A percentile compares a stretch with the other conserved stretches of the same genome.
phyloP scores from a whole-genome alignment of 73 alveolate species.

The Durusdinium trenchii region DNA sequence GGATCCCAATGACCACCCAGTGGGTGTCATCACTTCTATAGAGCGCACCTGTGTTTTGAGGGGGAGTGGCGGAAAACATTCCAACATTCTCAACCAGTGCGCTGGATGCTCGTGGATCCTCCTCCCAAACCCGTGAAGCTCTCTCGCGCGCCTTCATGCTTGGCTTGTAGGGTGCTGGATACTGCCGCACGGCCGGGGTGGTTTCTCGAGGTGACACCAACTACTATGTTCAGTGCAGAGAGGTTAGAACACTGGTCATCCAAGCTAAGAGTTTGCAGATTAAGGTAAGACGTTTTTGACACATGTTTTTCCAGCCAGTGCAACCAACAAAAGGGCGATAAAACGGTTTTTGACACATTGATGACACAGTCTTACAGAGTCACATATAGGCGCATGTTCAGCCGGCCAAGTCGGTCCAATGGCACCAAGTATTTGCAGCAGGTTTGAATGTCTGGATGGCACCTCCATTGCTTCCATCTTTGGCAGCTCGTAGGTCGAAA shows the following conservation, averaged over 20 bases:
- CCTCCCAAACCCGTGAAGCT: too few species aligned
- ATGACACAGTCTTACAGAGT: neutral
- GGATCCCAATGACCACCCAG: too few species aligned
- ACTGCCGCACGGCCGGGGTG: slow-evolving; percentile 13
- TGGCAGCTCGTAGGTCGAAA: slow-evolving; percentile 78
- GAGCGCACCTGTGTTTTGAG: too few species aligned
- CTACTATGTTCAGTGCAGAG: too few species aligned
- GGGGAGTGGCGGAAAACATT: too few species aligned
- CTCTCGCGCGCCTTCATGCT: slow-evolving; percentile 95
- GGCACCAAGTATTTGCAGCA: too few species aligned
- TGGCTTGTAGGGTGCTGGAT: slow-evolving; percentile 95
- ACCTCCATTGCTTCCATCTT: slow-evolving; percentile 81
- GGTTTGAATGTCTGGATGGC: neutral
- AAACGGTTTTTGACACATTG: neutral
- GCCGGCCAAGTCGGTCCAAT: neutral
- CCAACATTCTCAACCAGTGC: too few species aligned
- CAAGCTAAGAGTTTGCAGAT: neutral
- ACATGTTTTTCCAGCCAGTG: neutral
- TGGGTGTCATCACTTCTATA: too few species aligned
- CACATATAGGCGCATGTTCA: neutral
- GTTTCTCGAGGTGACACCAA: too few species aligned
- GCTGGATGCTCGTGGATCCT: too few species aligned
- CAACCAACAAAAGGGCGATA: neutral
- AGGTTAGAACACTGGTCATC: too few species aligned
- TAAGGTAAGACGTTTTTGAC: neutral